Conservation (phyloP, 2,329 filamentous ascomycete genomes). For the Nothophoma quercina region DNA sequence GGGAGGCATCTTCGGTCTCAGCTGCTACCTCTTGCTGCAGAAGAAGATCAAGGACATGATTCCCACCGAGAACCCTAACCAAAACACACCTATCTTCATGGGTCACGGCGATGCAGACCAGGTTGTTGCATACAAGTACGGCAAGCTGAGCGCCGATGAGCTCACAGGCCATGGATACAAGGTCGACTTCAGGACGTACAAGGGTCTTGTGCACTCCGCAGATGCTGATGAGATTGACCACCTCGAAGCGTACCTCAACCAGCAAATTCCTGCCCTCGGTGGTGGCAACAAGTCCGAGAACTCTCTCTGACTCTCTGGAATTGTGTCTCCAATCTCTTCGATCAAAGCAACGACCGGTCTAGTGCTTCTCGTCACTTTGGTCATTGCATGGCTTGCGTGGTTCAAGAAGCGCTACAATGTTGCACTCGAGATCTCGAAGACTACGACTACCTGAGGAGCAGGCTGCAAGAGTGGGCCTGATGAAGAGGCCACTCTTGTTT, state of each 20-base stretch:
- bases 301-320: slow-evolving; percentile 42
- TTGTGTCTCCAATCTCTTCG: slow-evolving; percentile 1
- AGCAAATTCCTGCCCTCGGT: slow-evolving; percentile 59
- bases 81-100: slow-evolving; percentile 85
- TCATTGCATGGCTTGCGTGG: slow-evolving; percentile 38
- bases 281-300: slow-evolving; percentile 42
- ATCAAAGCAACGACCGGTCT: slow-evolving; percentile 30
- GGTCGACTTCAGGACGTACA: slow-evolving; percentile 78
- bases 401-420: slow-evolving; percentile 23
- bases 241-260: slow-evolving; percentile 70
- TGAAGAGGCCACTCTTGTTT: background rate
- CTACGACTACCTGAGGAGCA: background rate
- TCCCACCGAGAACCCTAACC: slow-evolving; percentile 63
- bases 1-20: slow-evolving; percentile 87
- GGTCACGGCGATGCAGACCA: slow-evolving; percentile 83
- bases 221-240: slow-evolving; percentile 82
- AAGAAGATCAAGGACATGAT: slow-evolving; percentile 64
- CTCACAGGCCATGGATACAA: slow-evolving; percentile 75
- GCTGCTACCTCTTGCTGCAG: slow-evolving; percentile 78
- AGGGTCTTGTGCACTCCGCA: slow-evolving; percentile 76
- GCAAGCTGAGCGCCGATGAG: slow-evolving; percentile 69
- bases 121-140: slow-evolving; percentile 74
- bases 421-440: background rate
- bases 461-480: background rate
- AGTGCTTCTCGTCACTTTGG: slow-evolving; percentile 33